Conservation (phyloP, 768 basidiomycete species). For the Amanita phalloides region DNA sequence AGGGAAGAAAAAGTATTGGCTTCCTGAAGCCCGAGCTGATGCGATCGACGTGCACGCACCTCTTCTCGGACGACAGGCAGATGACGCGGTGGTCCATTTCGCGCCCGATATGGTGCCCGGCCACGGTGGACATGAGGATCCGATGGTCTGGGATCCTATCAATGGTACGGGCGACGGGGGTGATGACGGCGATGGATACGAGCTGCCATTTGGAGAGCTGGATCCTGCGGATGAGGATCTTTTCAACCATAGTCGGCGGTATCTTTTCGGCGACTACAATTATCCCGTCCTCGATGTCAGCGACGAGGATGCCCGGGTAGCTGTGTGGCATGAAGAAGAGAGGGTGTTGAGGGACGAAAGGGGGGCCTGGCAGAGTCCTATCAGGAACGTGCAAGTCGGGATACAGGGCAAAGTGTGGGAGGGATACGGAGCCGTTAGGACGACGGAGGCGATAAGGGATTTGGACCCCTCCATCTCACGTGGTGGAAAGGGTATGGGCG, state of each 20-base stretch:
- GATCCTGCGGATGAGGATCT: conserved; percentile 66
- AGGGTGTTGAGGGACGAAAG: conserved; percentile 68
- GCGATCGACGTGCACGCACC: conserved; percentile 58
- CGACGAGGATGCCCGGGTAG: conserved; percentile 52
- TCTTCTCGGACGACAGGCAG: conserved; percentile 51
- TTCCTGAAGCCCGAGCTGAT: conserved; percentile 52
- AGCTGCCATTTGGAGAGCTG: conserved; percentile 58
- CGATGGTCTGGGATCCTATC: conserved; percentile 22
- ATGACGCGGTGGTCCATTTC: conserved; percentile 47
- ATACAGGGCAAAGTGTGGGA: conserved; percentile 31
- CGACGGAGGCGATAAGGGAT: conserved; percentile 11
- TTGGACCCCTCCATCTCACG: not conserved
- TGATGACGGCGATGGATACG: conserved; percentile 33
- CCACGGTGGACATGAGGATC: conserved; percentile 21
- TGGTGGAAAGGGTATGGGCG: conserved; percentile 9
- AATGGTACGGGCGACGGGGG: not conserved
- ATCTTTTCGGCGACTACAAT: conserved; percentile 85
- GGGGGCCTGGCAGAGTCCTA: conserved; percentile 58
- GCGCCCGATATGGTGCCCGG: conserved; percentile 41
- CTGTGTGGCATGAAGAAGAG: conserved; percentile 82
- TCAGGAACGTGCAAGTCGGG: conserved; percentile 32
- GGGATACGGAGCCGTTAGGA: conserved; percentile 48
- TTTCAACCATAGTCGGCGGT: conserved; percentile 64
- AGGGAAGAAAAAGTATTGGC: conserved; percentile 94
- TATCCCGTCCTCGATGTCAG: conserved; percentile 88